phyloP scores from a whole-genome alignment of 1,284 basidiomycete species.

The Trametes versicolor region DNA sequence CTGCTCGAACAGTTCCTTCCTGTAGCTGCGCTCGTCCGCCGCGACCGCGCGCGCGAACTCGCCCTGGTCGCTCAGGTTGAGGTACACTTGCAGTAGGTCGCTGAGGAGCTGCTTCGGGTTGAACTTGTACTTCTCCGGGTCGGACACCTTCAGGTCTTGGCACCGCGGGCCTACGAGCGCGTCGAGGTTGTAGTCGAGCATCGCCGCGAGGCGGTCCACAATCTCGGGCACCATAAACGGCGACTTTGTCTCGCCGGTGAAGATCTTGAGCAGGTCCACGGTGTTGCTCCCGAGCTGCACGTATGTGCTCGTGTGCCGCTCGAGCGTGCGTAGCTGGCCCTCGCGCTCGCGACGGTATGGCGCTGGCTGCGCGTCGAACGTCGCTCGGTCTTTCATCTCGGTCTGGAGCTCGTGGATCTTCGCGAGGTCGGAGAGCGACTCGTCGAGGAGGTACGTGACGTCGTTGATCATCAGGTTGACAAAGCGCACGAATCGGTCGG shows the following conservation, averaged over 20 bases:
- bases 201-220: slow-evolving; percentile 94
- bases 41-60: slow-evolving; percentile 93
- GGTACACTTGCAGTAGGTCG: slow-evolving; percentile 91
- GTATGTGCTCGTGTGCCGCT: slow-evolving; percentile 88
- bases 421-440: slow-evolving; percentile 89
- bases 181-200: slow-evolving; percentile 96
- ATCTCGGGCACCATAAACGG: slow-evolving; percentile 99
- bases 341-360: slow-evolving; percentile 90
- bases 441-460: slow-evolving; percentile 97
- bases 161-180: slow-evolving; percentile 90
- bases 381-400: slow-evolving; percentile 81
- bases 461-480: slow-evolving; percentile 99
- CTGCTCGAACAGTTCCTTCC: slow-evolving; percentile 84
- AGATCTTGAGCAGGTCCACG: slow-evolving; percentile 89
- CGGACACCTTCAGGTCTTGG: slow-evolving; percentile 85
- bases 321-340: slow-evolving; percentile 79
- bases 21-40: slow-evolving; percentile 92
- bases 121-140: slow-evolving; percentile 92
- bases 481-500: slow-evolving; percentile 94
- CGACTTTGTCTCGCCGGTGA: slow-evolving; percentile 90
- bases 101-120: slow-evolving; percentile 86
- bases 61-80: slow-evolving; percentile 86
- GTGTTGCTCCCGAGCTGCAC: slow-evolving; percentile 89
- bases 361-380: slow-evolving; percentile 73
- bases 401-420: slow-evolving; percentile 90